phyloP scores from a whole-genome alignment of 2,329 filamentous ascomycete species.

The Spiromastix sp. region DNA sequence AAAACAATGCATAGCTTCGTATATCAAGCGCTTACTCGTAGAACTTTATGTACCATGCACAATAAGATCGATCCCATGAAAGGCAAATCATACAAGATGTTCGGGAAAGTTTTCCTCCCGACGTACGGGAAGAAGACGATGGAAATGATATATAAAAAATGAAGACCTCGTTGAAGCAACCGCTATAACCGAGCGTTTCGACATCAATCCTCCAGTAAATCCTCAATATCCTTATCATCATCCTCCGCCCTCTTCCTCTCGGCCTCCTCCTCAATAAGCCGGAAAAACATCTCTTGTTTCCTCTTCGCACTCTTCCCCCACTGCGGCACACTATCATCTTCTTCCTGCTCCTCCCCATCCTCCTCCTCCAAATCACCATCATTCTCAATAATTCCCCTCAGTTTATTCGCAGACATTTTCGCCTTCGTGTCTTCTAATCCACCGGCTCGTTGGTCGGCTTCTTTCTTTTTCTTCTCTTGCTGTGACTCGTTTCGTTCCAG shows the following conservation, averaged over 20 bases:
- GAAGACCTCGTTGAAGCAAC: no score
- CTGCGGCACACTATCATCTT: constrained; percentile 35
- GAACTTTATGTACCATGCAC: no score
- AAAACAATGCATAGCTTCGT: no score
- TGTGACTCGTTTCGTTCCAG: constrained; percentile 45
- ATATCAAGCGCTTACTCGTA: no score
- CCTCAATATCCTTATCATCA: constrained; percentile 65
- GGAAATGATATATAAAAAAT: no score
- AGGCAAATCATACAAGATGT: no score
- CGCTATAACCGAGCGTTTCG: no score
- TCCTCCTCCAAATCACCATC: constrained; percentile 42
- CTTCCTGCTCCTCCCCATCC: constrained; percentile 28
- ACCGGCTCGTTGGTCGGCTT: constrained; percentile 24
- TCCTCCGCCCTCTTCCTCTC: constrained; percentile 55
- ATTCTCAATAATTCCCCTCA: constrained; percentile 49
- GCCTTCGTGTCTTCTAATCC: constrained; percentile 29
- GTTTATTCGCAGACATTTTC: constrained; percentile 53
- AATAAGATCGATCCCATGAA: no score
- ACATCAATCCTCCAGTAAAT: constrained; percentile 54
- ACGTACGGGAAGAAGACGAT: no score
- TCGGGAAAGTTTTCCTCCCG: no score
- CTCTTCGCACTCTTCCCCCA: constrained; percentile 64
- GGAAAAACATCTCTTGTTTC: constrained; percentile 57
- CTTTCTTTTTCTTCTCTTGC: constrained; percentile 31
- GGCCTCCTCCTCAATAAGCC: constrained; percentile 53